Evolutionary conservation across 257 asterid species (phyloP).

Genomic region (Solanum pennellii): DNA sequence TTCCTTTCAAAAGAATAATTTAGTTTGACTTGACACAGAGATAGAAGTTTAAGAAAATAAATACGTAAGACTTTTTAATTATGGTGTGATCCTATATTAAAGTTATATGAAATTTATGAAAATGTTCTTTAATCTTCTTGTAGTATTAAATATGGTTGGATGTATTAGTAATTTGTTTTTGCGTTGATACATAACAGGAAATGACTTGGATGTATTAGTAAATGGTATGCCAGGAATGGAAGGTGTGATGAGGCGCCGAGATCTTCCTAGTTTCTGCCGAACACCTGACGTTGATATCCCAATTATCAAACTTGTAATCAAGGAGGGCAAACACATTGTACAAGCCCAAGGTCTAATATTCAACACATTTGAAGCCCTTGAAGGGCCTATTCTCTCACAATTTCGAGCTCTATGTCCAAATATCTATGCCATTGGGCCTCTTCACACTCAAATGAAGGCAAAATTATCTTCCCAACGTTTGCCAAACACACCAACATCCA

Average conservation of each 20-base stretch:
- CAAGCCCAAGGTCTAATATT: constrained; percentile 10
- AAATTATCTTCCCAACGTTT: background rate
- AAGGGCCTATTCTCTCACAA: constrained; percentile 2
- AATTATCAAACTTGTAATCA: background rate
- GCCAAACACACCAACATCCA: background rate
- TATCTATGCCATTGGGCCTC: constrained; percentile 11
- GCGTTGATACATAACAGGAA: background rate
- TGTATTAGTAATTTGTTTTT: background rate
- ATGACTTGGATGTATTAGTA: constrained; percentile 4
- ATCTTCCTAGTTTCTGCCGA: constrained; percentile 8
- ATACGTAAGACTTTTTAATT: too few species aligned
- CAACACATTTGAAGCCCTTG: constrained; percentile 10
- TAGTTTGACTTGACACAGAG: too few species aligned
- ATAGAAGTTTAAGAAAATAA: too few species aligned
- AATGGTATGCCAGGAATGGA: constrained; percentile 8
- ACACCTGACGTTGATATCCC: background rate
- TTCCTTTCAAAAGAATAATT: too few species aligned
- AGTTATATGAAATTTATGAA: too few species aligned
- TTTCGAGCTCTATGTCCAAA: background rate
- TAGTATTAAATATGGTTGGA: background rate
- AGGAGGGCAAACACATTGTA: background rate
- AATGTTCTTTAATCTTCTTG: too few species aligned
- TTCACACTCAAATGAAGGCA: background rate
- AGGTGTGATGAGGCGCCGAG: constrained; percentile 4
- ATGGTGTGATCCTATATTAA: background rate